phyloP scores from a whole-genome alignment of 163 green algal species.

The Coccomyxa subellipsoidea region DNA sequence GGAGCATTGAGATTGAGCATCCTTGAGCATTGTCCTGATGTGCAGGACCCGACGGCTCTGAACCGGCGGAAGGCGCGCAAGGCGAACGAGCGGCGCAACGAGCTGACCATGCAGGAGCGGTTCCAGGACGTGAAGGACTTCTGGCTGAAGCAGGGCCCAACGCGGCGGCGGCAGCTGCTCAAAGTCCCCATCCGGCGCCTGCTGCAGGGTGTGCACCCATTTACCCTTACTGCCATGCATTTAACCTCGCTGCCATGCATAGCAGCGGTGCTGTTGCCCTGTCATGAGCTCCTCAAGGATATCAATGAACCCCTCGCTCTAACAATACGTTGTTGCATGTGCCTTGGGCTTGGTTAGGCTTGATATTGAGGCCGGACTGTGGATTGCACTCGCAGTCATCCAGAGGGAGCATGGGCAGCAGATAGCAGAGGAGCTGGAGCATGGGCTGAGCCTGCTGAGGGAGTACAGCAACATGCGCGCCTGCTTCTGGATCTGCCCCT shows the following conservation, averaged over 20 bases:
- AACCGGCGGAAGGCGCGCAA: constrained; percentile 14
- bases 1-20: too few species aligned
- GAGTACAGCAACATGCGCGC: constrained; percentile 50
- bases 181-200: constrained; percentile 58
- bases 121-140: constrained; percentile 67
- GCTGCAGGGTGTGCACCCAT: constrained; percentile 42
- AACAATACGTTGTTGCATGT: neutral
- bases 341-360: neutral
- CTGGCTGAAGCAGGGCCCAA: constrained; percentile 49
- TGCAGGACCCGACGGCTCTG: neutral
- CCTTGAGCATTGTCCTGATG: too few species aligned
- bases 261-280: too few species aligned
- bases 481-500: constrained; percentile 70
- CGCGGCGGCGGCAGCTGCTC: constrained; percentile 54
- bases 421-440: constrained; percentile 52
- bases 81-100: constrained; percentile 19
- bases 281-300: neutral
- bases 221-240: too few species aligned
- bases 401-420: constrained; percentile 46
- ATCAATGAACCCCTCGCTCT: neutral
- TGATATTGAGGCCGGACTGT: neutral
- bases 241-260: too few species aligned
- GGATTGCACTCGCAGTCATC: constrained; percentile 28
- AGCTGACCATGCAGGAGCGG: constrained; percentile 52
- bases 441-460: constrained; percentile 67